Evolutionary conservation across 1,284 basidiomycete species (phyloP), one percentile per base, ranked within the genome.

Genomic region (Wolfiporia cocos): DNA sequence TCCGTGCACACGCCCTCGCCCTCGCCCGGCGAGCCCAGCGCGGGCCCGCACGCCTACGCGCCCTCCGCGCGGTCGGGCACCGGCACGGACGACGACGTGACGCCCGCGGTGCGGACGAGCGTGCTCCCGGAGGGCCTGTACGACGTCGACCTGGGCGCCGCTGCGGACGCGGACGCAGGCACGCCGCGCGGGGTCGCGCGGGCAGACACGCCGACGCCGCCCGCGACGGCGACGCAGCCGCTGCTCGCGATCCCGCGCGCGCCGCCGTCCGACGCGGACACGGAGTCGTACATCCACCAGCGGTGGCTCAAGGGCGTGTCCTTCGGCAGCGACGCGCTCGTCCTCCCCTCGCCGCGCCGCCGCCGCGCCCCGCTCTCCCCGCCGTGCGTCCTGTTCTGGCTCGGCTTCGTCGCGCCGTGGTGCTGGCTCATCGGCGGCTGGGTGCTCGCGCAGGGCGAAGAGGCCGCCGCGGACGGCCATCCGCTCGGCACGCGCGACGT

Each of bases 401-500:
- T 78, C 0, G 83, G 82, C 1, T 86, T 86, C 50, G 43, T 83
- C 31, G 73, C 61, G 62, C 83, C 57, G 40, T 84, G 61, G 69
- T 86, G 56, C 52, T 86, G 82, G 82, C 68, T 86, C 28, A 68
- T 86, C 12, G 82, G 82, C 0, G 82, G 82, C 2, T 86, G 83
- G 83, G 71, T 81, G 50, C 68, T 81, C 46, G n/a, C n/a, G n/a
- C n/a, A n/a, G n/a, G n/a, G n/a, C n/a, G n/a, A n/a, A n/a, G n/a
- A n/a, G n/a, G n/a, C n/a, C n/a, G 69, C 37, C 58, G 62, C 33
- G 61, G 67, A 44, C 26, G 58, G 50, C 15, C n/a, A n/a, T n/a
- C n/a, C n/a, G n/a, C 39, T 53, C 28, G 48, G 54, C 37, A 47
- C 46, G 41, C 45, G 45, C 39, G 47, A 55, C 38, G 39, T 64